Percentiles rank a stretch among this genome's conserved stretches.
These are phyloP conservation scores for Capsella bursapastoris DNA, from an alignment of 345 rosid species.

Conservation along the genomic window DNA sequence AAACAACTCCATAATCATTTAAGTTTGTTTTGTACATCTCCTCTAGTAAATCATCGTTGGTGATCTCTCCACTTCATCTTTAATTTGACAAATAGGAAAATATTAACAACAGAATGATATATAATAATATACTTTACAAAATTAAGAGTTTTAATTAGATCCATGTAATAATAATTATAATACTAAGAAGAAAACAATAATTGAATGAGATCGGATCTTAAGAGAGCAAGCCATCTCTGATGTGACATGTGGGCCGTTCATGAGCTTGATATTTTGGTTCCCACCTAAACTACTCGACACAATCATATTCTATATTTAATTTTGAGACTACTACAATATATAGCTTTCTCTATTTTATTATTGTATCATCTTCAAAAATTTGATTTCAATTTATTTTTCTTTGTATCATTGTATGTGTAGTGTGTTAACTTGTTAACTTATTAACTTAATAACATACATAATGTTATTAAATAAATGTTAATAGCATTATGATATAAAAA, in stretches of 20 bases:
- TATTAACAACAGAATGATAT: slow-evolving; percentile 25
- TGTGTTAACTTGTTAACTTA: no score
- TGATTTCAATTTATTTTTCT: no score
- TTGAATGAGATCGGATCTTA: slow-evolving; percentile 50
- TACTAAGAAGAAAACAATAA: slow-evolving; percentile 14
- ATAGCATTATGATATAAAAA: no score
- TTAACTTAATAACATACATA: no score
- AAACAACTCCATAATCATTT: slow-evolving; percentile 39
- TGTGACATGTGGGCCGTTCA: slow-evolving; percentile 49
- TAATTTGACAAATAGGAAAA: slow-evolving; percentile 11
- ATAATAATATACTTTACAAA: background rate
- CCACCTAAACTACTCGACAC: slow-evolving; percentile 38
- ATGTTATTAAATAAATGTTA: no score
- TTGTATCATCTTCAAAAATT: no score
- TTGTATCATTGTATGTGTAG: no score
- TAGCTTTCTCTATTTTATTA: no score
- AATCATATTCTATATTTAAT: slow-evolving; percentile 17
- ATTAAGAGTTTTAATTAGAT: background rate
- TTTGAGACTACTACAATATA: no score
- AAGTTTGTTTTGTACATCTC: slow-evolving; percentile 24
- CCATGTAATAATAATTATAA: background rate
- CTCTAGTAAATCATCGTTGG: slow-evolving; percentile 45
- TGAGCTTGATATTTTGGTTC: slow-evolving; percentile 40
- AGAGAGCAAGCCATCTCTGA: slow-evolving; percentile 34
- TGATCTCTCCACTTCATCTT: slow-evolving; percentile 43